Conservation (phyloP, 768 basidiomycete species). For the Boletus patriciae region DNA sequence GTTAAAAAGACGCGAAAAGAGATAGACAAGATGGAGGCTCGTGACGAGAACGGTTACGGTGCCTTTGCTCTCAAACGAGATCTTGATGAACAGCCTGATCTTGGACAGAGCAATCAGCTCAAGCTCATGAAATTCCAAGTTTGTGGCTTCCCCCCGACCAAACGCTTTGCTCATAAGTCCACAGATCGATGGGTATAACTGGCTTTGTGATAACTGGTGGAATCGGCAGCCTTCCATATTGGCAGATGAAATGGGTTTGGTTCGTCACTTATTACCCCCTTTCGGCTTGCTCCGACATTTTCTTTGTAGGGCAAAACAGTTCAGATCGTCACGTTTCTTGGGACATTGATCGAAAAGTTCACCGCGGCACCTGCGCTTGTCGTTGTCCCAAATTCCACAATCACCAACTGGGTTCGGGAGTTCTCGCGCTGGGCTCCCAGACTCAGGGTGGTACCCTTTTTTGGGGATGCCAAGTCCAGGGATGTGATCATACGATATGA, state of each 20-base stretch:
- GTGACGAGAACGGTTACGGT: slow-evolving; percentile 57
- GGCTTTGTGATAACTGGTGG: slow-evolving; percentile 90
- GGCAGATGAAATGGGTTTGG: slow-evolving; percentile 97
- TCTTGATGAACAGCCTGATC: slow-evolving; percentile 51
- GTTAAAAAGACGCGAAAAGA: slow-evolving; percentile 51
- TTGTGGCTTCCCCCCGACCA: slow-evolving; percentile 19
- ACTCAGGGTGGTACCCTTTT: slow-evolving; percentile 79
- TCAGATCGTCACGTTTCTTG: slow-evolving; percentile 85
- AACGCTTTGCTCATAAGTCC: slow-evolving; percentile 6
- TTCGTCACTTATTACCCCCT: slow-evolving; percentile 32
- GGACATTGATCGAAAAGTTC: slow-evolving; percentile 54
- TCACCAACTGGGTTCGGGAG: slow-evolving; percentile 94
- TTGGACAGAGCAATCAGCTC: slow-evolving; percentile 64
- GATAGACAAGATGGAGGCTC: slow-evolving; percentile 47
- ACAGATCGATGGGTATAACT: slow-evolving; percentile 78
- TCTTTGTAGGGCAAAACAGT: slow-evolving; percentile 79
- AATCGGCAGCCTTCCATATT: slow-evolving; percentile 81
- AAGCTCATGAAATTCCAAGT: slow-evolving; percentile 90
- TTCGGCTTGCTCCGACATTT: slow-evolving; percentile 7
- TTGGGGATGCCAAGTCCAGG: slow-evolving; percentile 76
- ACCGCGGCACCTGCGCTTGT: slow-evolving; percentile 78
- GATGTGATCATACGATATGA: slow-evolving; percentile 83
- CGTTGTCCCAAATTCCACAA: slow-evolving; percentile 94
- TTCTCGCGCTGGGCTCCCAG: slow-evolving; percentile 74
- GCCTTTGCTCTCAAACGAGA: slow-evolving; percentile 44